phyloP scores from a whole-genome alignment of 2,329 filamentous ascomycete species.

The Leptodontidium sp. region DNA sequence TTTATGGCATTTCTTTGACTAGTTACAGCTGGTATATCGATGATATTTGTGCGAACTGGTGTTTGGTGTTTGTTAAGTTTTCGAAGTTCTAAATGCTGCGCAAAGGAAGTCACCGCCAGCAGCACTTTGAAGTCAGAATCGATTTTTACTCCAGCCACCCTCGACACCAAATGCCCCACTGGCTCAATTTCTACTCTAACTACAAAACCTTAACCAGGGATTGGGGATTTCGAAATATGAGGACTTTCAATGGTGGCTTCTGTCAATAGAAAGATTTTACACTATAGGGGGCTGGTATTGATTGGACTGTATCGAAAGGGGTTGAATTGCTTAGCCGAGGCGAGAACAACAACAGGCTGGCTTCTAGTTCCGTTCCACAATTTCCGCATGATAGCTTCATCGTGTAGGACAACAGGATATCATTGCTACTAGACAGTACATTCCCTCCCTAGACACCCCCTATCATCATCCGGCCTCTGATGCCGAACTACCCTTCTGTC shows the following conservation, averaged over 20 bases:
- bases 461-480: background rate
- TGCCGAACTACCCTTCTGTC: background rate
- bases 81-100: too few relatives aligned
- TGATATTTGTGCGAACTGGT: too few relatives aligned
- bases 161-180: background rate
- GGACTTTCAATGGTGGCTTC: background rate
- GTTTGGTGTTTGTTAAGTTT: too few relatives aligned
- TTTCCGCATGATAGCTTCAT: background rate
- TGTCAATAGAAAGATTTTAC: too few relatives aligned
- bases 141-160: too few relatives aligned
- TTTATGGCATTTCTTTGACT: too few relatives aligned
- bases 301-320: background rate
- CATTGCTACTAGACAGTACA: constrained; percentile 2
- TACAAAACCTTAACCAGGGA: background rate
- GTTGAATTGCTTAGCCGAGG: background rate
- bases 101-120: too few relatives aligned
- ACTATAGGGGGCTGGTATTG: too few relatives aligned
- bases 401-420: background rate
- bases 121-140: too few relatives aligned
- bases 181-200: background rate
- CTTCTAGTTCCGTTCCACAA: background rate
- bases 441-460: background rate
- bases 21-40: too few relatives aligned
- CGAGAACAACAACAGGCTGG: background rate
- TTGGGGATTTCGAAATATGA: background rate